These are phyloP conservation scores for Stephanodiscus triporus DNA, from an alignment of 108 stramenopile genomes.

Conservation along the genomic window DNA sequence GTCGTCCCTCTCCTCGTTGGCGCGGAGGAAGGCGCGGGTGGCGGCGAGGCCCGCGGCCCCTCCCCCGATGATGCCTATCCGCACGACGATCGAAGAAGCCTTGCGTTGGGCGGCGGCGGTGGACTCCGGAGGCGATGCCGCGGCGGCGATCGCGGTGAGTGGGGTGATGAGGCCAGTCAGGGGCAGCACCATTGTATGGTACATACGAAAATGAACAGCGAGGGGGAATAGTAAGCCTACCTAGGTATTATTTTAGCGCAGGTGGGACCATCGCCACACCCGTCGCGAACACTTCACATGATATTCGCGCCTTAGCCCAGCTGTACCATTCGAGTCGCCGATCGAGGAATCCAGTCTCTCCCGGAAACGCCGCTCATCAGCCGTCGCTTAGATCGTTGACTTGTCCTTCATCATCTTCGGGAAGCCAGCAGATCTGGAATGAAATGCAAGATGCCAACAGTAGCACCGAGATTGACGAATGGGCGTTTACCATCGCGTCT, in stretches of 20 bases:
- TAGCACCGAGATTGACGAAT: background rate
- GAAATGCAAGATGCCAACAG: background rate
- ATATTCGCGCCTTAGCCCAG: background rate
- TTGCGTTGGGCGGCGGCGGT: no score
- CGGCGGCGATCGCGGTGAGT: no score
- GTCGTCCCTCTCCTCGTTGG: background rate
- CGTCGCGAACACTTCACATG: background rate
- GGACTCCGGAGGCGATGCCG: no score
- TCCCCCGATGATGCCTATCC: constrained; percentile 78
- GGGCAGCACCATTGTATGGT: no score
- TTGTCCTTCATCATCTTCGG: background rate
- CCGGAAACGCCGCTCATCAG: background rate
- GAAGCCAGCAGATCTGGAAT: background rate
- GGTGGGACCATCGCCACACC: background rate
- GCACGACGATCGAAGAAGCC: no score
- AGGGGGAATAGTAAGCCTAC: no score
- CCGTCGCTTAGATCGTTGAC: background rate
- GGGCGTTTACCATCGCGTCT: background rate
- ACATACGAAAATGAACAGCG: no score
- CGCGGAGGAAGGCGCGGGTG: constrained; percentile 67
- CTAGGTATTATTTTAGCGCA: no score
- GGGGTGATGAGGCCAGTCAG: no score
- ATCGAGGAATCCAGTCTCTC: background rate
- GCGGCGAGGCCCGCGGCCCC: constrained; percentile 80
- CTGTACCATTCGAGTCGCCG: constrained; percentile 3